phyloP scores from a whole-genome alignment of 2,329 filamentous ascomycete species.

The Cercospora zeae-maydis region DNA sequence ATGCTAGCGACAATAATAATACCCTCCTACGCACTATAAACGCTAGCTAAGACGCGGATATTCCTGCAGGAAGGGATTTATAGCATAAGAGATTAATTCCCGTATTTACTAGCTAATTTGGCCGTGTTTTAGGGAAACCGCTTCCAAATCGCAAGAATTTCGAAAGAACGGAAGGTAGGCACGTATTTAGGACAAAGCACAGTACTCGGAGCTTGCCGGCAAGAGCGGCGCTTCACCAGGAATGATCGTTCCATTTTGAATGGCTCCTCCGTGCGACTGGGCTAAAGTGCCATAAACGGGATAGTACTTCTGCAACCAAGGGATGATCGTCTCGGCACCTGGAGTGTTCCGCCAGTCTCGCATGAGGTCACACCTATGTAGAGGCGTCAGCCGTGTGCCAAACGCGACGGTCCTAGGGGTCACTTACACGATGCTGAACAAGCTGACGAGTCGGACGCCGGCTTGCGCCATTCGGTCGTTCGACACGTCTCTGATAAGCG shows the following conservation, averaged over 20 bases:
- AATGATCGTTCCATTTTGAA: slow-evolving; percentile 57
- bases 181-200: too few relatives aligned
- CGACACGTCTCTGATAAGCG: slow-evolving; percentile 59
- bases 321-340: slow-evolving; percentile 54
- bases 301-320: slow-evolving; percentile 62
- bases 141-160: too few relatives aligned
- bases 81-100: too few relatives aligned
- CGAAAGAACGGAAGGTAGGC: too few relatives aligned
- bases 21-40: too few relatives aligned
- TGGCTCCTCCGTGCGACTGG: slow-evolving; percentile 57
- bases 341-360: slow-evolving; percentile 62
- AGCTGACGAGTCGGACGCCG: slow-evolving; percentile 61
- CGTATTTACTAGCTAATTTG: too few relatives aligned
- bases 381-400: neutral
- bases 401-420: neutral
- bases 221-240: slow-evolving; percentile 50
- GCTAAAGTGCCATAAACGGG: slow-evolving; percentile 64
- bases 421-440: slow-evolving; percentile 56
- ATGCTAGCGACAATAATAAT: too few relatives aligned
- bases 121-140: too few relatives aligned
- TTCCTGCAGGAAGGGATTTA: too few relatives aligned
- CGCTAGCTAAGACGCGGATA: too few relatives aligned
- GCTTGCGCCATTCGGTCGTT: slow-evolving; percentile 65
- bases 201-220: slow-evolving; percentile 12
- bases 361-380: slow-evolving; percentile 62